phyloP scores from a whole-genome alignment of 2,329 filamentous ascomycete species.

The Cercospora citrullina region DNA sequence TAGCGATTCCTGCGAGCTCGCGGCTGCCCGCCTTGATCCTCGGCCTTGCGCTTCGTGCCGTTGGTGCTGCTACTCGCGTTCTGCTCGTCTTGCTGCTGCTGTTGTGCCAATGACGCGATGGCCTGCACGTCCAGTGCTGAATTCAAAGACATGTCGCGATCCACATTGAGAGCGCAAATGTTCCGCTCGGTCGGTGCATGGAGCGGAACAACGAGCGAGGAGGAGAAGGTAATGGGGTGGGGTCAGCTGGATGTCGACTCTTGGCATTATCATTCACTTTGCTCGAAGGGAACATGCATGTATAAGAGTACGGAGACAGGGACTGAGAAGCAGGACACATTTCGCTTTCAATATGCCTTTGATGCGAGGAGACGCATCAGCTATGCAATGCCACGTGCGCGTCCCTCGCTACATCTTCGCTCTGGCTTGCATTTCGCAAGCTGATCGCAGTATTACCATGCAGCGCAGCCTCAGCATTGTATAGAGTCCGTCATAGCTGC shows the following conservation, averaged over 20 bases:
- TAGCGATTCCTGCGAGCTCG: conserved; percentile 66
- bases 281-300: neutral
- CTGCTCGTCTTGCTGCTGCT: conserved; percentile 24
- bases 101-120: conserved; percentile 25
- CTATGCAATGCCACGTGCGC: neutral
- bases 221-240: neutral
- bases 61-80: conserved; percentile 23
- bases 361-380: neutral
- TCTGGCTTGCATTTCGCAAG: neutral
- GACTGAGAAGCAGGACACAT: neutral
- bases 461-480: neutral
- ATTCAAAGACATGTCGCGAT: conserved; percentile 12
- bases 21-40: conserved; percentile 43
- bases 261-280: neutral
- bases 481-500: neutral
- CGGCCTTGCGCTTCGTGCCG: conserved; percentile 47
- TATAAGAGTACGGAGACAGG: neutral
- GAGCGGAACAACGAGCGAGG: conserved; percentile 1
- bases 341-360: neutral
- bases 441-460: neutral
- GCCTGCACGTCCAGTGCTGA: conserved; percentile 23
- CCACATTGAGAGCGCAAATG: conserved; percentile 1
- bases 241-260: neutral
- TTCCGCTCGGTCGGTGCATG: conserved; percentile 4
- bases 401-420: neutral